A percentile compares a stretch with the other conserved stretches of the same genome.
Conservation (phyloP, 2,329 filamentous ascomycete species). For the Bipolaris zeicola region DNA sequence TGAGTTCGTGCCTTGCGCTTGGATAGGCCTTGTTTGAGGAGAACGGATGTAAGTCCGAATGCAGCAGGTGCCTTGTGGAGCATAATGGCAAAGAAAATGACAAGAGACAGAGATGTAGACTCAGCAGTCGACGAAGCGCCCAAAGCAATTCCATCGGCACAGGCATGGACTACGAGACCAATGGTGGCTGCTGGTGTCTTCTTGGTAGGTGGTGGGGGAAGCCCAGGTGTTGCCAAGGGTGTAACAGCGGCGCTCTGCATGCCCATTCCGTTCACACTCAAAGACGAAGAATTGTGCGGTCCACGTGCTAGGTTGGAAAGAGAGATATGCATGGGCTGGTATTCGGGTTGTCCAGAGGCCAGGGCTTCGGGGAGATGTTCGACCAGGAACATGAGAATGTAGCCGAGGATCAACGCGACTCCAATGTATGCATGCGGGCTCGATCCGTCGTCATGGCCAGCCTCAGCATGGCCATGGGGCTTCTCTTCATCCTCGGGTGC, state of each 20-base stretch:
- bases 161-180: slow-evolving; percentile 93
- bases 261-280: slow-evolving; percentile 41
- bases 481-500: slow-evolving; percentile 44
- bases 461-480: slow-evolving; percentile 52
- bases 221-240: slow-evolving; percentile 42
- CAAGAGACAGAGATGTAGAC: slow-evolving; percentile 74
- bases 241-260: slow-evolving; percentile 34
- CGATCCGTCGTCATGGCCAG: slow-evolving; percentile 48
- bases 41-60: slow-evolving; percentile 87
- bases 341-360: slow-evolving; percentile 61
- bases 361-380: slow-evolving; percentile 59
- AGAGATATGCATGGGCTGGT: slow-evolving; percentile 82
- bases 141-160: slow-evolving; percentile 93
- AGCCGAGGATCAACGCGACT: slow-evolving; percentile 82
- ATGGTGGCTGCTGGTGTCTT: slow-evolving; percentile 66
- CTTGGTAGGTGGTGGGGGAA: slow-evolving; percentile 39
- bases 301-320: slow-evolving; percentile 75
- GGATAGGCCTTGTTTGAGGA: slow-evolving; percentile 88
- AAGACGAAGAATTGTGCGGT: slow-evolving; percentile 48
- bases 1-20: slow-evolving; percentile 85
- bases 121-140: slow-evolving; percentile 74
- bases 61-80: slow-evolving; percentile 95
- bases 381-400: slow-evolving; percentile 95
- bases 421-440: slow-evolving; percentile 78
- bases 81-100: slow-evolving; percentile 97